Evolutionary conservation across 2,329 filamentous ascomycete species (phyloP), one percentile per base, ranked within the genome.

Genomic region (Neofusicoccum ribis): DNA sequence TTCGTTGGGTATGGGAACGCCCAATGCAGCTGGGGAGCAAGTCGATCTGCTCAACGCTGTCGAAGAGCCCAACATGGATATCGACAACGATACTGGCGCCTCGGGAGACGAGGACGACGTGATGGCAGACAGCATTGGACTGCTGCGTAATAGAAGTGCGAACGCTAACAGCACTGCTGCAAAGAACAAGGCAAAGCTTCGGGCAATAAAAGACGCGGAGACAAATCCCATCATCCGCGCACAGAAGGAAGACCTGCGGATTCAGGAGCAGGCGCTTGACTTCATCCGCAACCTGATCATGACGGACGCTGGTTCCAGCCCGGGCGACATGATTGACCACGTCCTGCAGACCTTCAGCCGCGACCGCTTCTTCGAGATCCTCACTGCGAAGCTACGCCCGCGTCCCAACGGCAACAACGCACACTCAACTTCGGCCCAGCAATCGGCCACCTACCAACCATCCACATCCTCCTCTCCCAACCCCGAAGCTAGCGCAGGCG

Each of bases 241-340:
- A 17, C 86, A 89, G 61, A 88, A 88, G 69, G 91, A 97, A 69
- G 91, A 96, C 69, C 83, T 93, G 43, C 89, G 89, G 2, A 91
- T 97, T 34, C 94, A 98, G 78, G 92, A 97, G 74, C 93, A 98
- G 77, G 91, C 90, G 0, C 85, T 98, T 17, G 90, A 96, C 71
- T 90, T 98, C 70, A 87, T 99, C 68, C 87, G 94, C 63, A 99
- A 99, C 76, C 82, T 98, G 37, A 91, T 97, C 69, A 90, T 89
- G 65, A 87, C 89, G 67, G 81, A 77, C 70, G 86, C 75, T 51
- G 68, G 77, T 69, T 83, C 79, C 69, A 61, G 56, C 54, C 54
- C 63, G 1, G 82, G 76, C 67, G 87, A 81, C 78, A 94, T 97
- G 87, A 92, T 97, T 67, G 93, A 97, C 72, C 89, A 91, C 72